Base-by-base conservation (phyloP, 2,329 filamentous ascomycete species). In the Exophiala alcalophila region DNA sequence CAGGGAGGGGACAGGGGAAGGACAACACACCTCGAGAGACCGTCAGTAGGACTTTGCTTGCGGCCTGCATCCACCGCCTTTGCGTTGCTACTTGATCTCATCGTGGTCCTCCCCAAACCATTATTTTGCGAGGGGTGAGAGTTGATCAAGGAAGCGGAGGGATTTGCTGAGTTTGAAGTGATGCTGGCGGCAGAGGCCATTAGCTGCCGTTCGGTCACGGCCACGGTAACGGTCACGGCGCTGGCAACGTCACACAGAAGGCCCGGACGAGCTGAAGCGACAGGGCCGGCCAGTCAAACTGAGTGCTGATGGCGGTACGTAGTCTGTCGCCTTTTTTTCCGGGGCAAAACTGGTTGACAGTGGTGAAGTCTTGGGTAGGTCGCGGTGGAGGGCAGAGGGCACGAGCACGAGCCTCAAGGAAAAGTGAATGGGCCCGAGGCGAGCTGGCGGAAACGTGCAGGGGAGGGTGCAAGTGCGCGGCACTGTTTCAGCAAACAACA, bases 111-210 rank as follows among this genome's bases (percentile, higher is more conserved):
- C 38, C 27, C 37, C 35, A 47, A 43, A 52, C 39, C 39, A 50
- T 53, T 52, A 52, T 53, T 51, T 37, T 53, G 50, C 20, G 40
- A 27, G 24, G 47, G 15, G 21, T 43, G 36, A 19, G 40, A 32
- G 19, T 40, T 42, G 15, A 47, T 38, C 15, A 37, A 24, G 34
- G 32, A 27, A 33, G 29, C 37, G 25, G 50, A 41, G 8, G 50
- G 44, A 23, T 27, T 41, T 31, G 38, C 45, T 16, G 43, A 32
- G 28, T 49, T 38, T 32, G 50, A 34, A 39, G 53, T 37, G 24
- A 48, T 30, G 46, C 42, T 54, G 42, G 53, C 38, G 20, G 50
- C 50, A 50, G 53, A 53, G 41, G 52, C 52, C 53, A 55, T 55
- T 37, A 53, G 51, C 44, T 55, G 44, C 35, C 43, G 35, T 40